Evolutionary conservation across 805 yeast genomes (phyloP), one percentile per base, ranked within the genome.

Genomic region (Ogataea paradorogensis): DNA sequence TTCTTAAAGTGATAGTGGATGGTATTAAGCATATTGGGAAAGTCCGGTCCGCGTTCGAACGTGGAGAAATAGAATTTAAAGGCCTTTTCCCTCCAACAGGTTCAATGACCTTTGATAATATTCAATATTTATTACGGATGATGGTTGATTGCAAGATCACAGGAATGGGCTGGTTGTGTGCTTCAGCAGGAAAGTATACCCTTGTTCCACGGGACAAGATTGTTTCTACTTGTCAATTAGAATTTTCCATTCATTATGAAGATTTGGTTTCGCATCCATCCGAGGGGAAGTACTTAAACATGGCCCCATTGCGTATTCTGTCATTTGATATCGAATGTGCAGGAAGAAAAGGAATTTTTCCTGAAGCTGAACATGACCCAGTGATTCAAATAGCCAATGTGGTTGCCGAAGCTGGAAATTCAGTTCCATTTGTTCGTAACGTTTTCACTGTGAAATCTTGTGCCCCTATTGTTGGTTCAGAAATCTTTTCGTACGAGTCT

Each of bases 311-410:
- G 44, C 82, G 99, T 55, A 81, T 93, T 34, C 69, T 93, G 50
- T 89, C 97, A 9, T 91, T 93, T 61, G 99, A 93, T 71, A 93
- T 93, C 46, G 99, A 93, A 64, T 93, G 99, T 74, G 93, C 99
- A 3, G 99, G 99, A 31, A 78, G 99, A 63, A 84, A 87, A 49
- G 99, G 99, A 38, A 76, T 93, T 9, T 93, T 93, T 61, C 99
- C 99, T 1, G 99, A 93, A 57, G 83, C 99, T 1, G 84, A 84
- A 46, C 74, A 78, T 33, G 99, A 93, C 66, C 84, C 96, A 0
- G 96, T 93, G 8, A 93, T 93, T 57, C 99, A 95, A 64, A 95
- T 93, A 47, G 99, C 99, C 5, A 91, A 88, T 56, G 96, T 93
- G 21, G 95, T 91, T 2, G 82, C 87, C 53, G 70, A 78, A 36